Evolutionary conservation across 2,329 filamentous ascomycete genomes (phyloP).

Genomic region (Pseudocercospora fuligena): DNA sequence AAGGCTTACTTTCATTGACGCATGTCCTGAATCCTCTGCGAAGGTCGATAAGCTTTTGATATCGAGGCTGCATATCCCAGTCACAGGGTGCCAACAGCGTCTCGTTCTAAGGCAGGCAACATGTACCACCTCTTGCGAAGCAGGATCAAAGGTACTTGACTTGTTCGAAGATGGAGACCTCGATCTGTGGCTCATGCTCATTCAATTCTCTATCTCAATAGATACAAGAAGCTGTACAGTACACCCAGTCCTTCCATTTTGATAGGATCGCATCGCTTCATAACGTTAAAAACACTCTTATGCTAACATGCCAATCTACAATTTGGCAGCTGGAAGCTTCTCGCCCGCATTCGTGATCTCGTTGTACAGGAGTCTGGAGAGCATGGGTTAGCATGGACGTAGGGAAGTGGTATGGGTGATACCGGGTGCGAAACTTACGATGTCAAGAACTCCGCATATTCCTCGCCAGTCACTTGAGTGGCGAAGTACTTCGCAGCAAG

Average conservation of each 20-base stretch:
- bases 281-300: neutral
- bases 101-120: neutral
- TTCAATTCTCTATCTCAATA: neutral
- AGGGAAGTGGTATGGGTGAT: neutral
- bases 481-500: slow-evolving; percentile 93
- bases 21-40: too few species aligned
- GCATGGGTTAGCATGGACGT: slow-evolving; percentile 15
- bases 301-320: slow-evolving; percentile 27
- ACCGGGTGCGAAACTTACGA: slow-evolving; percentile 58
- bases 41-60: neutral
- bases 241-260: slow-evolving; percentile 3
- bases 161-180: neutral
- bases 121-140: neutral
- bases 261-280: neutral
- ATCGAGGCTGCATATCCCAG: neutral
- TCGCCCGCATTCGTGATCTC: slow-evolving; percentile 78
- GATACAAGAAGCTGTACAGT: slow-evolving; percentile 7
- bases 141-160: neutral
- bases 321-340: slow-evolving; percentile 60
- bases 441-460: slow-evolving; percentile 96
- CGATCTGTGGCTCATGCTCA: neutral
- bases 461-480: slow-evolving; percentile 91
- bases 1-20: too few species aligned
- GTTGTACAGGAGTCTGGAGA: slow-evolving; percentile 75
- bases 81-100: neutral